Base-by-base conservation (phyloP, 2,329 filamentous ascomycete genomes). In the Trichoderma sp. region DNA sequence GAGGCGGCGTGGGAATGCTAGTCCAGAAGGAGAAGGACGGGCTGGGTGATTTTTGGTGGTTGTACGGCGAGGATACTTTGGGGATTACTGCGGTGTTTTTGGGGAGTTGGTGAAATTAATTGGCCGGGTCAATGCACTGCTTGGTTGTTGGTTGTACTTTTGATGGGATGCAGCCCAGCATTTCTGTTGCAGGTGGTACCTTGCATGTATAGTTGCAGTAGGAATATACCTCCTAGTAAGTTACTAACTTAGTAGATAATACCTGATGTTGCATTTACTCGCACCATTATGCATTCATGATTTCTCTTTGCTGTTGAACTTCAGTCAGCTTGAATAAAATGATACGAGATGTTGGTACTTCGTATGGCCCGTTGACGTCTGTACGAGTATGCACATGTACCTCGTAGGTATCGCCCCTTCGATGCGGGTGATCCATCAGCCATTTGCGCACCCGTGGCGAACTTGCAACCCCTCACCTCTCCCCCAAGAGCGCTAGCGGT, bases 11-110 rank as follows among this genome's bases (percentile, higher is more conserved):
- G 58, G 30, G 30, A 28, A 24, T 66, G 61, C 71, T 72, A 72
- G 58, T 47, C 71, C 71, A 36, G 66, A 72, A 61, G n/a, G 34
- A 72, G 71, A 70, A 72, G 71, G 71, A 53, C 66, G n/a, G 30
- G 65, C n/a, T 51, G 18, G 39, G 18, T 34, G 32, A 12, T 34
- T 34, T 39, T 39, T 39, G 43, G 18, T 47, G 1, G 43, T 21
- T 21, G 64, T 70, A 69, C 71, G 8, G 39, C 30, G 14, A 21
- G 32, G 28, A 26, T 70, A 64, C 26, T 47, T 57, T 26, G 32
- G 34, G 53, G 18, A 21, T 47, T 9, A 51, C n/a, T 51, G 43
- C 43, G 43, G 43, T 51, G 34, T 69, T 57, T 57, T 57, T 57
- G 24, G 66, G 47, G 21, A 36, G 34, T 15, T 36, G 34, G 21